Conservation (phyloP, 371 early-diverging fungal genomes). For the Rhizopus arrhizus region DNA sequence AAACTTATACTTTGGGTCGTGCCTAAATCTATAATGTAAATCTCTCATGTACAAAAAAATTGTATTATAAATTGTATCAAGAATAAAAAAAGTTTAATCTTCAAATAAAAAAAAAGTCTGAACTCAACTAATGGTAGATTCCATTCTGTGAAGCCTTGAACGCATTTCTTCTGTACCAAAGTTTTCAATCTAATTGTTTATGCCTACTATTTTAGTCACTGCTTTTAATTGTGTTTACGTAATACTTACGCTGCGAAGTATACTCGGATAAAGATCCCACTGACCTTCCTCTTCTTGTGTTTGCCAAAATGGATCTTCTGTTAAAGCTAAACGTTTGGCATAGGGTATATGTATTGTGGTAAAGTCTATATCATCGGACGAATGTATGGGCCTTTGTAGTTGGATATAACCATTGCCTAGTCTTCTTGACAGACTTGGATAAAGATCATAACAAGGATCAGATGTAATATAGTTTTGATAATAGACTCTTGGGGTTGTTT, state of each 20-base stretch:
- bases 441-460: constrained; percentile 44
- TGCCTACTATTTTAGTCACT: neutral
- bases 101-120: too few relatives aligned
- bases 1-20: constrained; percentile 5
- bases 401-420: constrained; percentile 42
- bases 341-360: constrained; percentile 22
- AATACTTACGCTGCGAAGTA: constrained; percentile 42
- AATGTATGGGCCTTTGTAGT: constrained; percentile 14
- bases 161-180: constrained; percentile 53
- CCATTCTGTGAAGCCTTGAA: constrained; percentile 40
- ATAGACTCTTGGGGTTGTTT: constrained; percentile 45
- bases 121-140: constrained; percentile 9
- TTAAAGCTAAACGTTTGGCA: constrained; percentile 8
- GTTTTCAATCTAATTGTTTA: constrained; percentile 41
- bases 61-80: too few relatives aligned
- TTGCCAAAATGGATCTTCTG: constrained; percentile 22
- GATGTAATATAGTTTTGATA: constrained; percentile 38
- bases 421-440: constrained; percentile 42
- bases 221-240: constrained; percentile 2
- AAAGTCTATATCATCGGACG: constrained; percentile 26
- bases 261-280: constrained; percentile 50
- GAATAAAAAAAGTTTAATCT: too few relatives aligned
- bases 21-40: neutral
- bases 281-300: constrained; percentile 14
- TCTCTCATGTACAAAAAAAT: too few relatives aligned